phyloP scores from a whole-genome alignment of 108 stramenopile genomes.

The Cyclotella kingstonii region DNA sequence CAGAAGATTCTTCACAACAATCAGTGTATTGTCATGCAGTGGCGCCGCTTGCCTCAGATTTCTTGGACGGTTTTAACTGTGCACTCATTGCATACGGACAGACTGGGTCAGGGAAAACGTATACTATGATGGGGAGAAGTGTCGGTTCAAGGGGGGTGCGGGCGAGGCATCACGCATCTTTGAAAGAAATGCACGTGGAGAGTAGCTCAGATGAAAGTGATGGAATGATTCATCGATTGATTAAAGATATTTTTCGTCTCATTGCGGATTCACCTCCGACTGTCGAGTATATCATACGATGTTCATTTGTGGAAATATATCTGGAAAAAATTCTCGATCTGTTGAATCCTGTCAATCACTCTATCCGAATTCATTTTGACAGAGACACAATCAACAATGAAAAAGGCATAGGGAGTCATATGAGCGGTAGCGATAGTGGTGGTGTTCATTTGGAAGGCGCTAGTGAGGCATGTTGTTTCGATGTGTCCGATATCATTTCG shows the following conservation, averaged over 20 bases:
- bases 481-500: slow-evolving; percentile 67
- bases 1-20: slow-evolving; percentile 15
- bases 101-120: slow-evolving; percentile 46
- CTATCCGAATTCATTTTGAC: slow-evolving; percentile 11
- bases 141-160: not conserved
- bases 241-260: slow-evolving; percentile 58
- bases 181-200: not conserved
- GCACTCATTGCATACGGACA: slow-evolving; percentile 48
- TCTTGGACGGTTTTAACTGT: slow-evolving; percentile 48
- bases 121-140: slow-evolving; percentile 50
- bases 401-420: not conserved
- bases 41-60: slow-evolving; percentile 27
- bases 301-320: slow-evolving; percentile 95
- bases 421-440: not conserved
- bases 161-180: not conserved
- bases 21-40: slow-evolving; percentile 21
- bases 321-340: slow-evolving; percentile 91
- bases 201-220: slow-evolving; percentile 16
- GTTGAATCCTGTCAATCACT: slow-evolving; percentile 58
- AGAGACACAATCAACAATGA: not conserved
- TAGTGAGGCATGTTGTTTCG: slow-evolving; percentile 69
- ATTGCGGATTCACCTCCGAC: slow-evolving; percentile 46
- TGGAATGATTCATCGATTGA: slow-evolving; percentile 71
- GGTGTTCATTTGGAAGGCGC: slow-evolving; percentile 38
- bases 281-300: slow-evolving; percentile 71